phyloP scores from a whole-genome alignment of 2,329 filamentous ascomycete genomes.

The Boeremia exigua region DNA sequence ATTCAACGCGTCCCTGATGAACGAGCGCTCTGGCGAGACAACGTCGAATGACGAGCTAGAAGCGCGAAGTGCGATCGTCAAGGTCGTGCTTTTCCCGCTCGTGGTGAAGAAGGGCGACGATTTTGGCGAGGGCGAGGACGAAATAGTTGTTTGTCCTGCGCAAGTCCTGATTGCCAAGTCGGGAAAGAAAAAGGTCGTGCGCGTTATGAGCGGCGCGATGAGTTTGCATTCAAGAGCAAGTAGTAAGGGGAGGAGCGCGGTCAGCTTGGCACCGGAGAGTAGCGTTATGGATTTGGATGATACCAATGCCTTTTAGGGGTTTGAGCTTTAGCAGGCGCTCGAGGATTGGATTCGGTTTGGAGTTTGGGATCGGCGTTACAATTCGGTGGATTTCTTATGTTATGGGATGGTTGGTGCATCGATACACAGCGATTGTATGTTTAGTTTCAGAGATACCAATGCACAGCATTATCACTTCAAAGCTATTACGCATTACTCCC shows the following conservation, averaged over 20 bases:
- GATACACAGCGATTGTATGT: conserved; percentile 1
- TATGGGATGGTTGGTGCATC: neutral
- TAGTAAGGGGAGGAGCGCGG: conserved; percentile 36
- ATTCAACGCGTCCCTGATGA: conserved; percentile 95
- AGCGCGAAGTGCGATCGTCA: conserved; percentile 75
- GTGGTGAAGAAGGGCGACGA: conserved; percentile 97
- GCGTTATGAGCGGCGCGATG: conserved; percentile 59
- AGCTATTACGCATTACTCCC: neutral
- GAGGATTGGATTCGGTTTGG: neutral
- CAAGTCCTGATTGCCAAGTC: conserved; percentile 79
- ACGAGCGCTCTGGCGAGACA: conserved; percentile 78
- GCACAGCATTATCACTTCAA: neutral
- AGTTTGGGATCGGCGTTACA: neutral
- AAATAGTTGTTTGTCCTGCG: conserved; percentile 93
- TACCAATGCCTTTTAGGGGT: conserved; percentile 7
- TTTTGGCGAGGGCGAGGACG: conserved; percentile 83
- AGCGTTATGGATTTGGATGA: conserved; percentile 44
- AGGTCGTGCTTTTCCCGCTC: conserved; percentile 92
- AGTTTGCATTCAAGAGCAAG: conserved; percentile 47
- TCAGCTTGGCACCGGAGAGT: conserved; percentile 38
- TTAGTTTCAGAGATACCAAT: conserved; percentile 10
- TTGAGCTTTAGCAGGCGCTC: neutral
- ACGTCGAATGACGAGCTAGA: conserved; percentile 82
- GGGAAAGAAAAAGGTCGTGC: conserved; percentile 56
- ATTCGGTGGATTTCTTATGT: neutral